Evolutionary conservation across 176 grass and related monocot genomes (phyloP), one percentile per base, ranked within the genome.

Genomic region (Lolium multiflorum): DNA sequence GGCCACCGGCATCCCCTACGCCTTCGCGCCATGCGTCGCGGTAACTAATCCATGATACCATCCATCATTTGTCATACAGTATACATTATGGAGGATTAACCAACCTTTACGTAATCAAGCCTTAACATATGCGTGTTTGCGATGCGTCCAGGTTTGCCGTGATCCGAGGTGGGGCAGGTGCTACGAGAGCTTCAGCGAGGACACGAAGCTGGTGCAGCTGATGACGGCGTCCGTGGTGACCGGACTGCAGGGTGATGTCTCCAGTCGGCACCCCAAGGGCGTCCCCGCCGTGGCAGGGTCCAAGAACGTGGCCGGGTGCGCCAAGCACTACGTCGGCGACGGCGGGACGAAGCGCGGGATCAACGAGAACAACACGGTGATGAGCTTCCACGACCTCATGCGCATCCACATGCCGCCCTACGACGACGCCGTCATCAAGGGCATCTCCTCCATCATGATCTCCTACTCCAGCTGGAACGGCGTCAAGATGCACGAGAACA

Each of bases 301-400:
- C 56, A 94, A 85, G 82, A 91, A 85, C 62, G 95, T 97, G n/a
- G 92, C 91, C 71, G 95, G 92, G 2, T 97, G 95, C 83, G 92
- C 92, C n/a, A 97, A 97, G 89, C 92, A 97, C 78, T 97, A 88
- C 67, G 95, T 97, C 37, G 95, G 95, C 69, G 95, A 94, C 72
- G 95, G 95, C 47, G 92, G 95, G 68, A 94, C 95, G 16, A 26
- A 44, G 22, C 52, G 25, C 3, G 95, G 95, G 22, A 88, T 97
- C 76, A 93, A 97, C 84, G 92, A 89, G 82, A 92, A 97, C 85
- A 90, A 97, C 86, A 97, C 95, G 81, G 88, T 86, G 80, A 67
- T 93, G 0, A 87, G 63, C 88, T 88, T 88, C 52, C 86, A 85
- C 74, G 92, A 86, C 58, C 90, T 97, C 39, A 91, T 94, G 82